Percentiles rank a stretch among this genome's conserved stretches.
Conservation (phyloP, 306 rosid genomes). For the Urtica urens region DNA sequence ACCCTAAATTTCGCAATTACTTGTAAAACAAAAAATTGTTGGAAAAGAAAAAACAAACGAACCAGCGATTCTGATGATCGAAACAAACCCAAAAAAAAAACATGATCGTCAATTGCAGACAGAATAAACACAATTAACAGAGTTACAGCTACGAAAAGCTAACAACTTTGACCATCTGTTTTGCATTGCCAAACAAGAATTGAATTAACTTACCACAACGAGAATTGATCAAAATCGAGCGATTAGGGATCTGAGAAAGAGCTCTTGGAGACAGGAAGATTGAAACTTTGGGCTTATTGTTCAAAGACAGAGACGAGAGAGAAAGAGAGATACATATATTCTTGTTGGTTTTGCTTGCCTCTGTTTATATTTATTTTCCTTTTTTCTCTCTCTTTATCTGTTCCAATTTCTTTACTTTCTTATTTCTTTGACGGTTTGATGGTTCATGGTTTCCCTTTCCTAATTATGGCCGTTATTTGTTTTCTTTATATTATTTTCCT, state of each 20-base stretch:
- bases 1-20: slow-evolving; percentile 6
- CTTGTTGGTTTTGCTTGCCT: neutral
- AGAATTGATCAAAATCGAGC: slow-evolving; percentile 23
- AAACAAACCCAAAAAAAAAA: neutral
- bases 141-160: slow-evolving; percentile 13
- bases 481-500: neutral
- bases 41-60: neutral
- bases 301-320: slow-evolving; percentile 24
- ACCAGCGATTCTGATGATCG: neutral
- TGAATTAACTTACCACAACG: slow-evolving; percentile 15
- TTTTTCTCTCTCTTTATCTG: neutral
- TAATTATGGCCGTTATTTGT: slow-evolving; percentile 14
- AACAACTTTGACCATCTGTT: slow-evolving; percentile 15
- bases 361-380: neutral
- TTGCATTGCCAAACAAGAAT: neutral
- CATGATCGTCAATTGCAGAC: neutral
- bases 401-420: neutral
- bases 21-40: neutral
- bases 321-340: slow-evolving; percentile 26
- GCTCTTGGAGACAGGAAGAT: slow-evolving; percentile 19
- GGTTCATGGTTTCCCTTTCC: slow-evolving; percentile 11
- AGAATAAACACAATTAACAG: neutral
- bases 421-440: neutral
- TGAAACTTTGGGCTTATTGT: slow-evolving; percentile 7
- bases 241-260: slow-evolving; percentile 24